Conservation (phyloP, 768 basidiomycete genomes). For the Tulasnella sp. region DNA sequence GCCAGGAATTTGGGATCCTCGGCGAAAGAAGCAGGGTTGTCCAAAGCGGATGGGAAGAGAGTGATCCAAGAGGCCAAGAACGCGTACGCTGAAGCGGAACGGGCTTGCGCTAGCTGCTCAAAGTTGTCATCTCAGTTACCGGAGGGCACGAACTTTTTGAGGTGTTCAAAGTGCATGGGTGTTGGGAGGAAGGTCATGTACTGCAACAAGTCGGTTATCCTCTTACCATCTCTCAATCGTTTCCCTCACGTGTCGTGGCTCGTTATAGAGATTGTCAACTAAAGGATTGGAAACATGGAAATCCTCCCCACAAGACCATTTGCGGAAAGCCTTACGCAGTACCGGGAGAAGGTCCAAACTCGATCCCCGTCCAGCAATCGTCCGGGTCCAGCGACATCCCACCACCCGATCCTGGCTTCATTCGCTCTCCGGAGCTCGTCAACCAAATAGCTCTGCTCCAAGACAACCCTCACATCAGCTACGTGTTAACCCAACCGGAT, state of each 20-base stretch:
- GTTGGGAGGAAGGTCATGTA: conserved; percentile 9
- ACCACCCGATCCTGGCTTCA: conserved; percentile 7
- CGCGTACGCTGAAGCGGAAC: background rate
- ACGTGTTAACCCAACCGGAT: background rate
- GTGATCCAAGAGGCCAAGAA: background rate
- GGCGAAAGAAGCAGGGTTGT: background rate
- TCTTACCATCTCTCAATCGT: background rate
- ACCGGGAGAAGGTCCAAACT: background rate
- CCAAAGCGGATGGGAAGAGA: no score
- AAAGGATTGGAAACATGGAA: background rate
- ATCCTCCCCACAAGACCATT: background rate
- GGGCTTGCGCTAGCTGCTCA: background rate
- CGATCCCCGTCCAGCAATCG: background rate
- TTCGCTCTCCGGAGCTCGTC: background rate
- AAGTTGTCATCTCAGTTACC: background rate
- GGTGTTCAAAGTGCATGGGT: background rate
- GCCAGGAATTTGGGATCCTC: background rate
- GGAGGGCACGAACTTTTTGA: background rate
- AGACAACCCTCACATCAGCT: background rate
- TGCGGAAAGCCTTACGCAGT: background rate
- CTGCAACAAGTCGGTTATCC: background rate
- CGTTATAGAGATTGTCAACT: background rate
- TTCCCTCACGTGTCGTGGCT: background rate
- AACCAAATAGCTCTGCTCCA: background rate
- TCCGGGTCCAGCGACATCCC: background rate